Conservation (phyloP, 805 yeast genomes). For the Lipomyces orientalis region DNA sequence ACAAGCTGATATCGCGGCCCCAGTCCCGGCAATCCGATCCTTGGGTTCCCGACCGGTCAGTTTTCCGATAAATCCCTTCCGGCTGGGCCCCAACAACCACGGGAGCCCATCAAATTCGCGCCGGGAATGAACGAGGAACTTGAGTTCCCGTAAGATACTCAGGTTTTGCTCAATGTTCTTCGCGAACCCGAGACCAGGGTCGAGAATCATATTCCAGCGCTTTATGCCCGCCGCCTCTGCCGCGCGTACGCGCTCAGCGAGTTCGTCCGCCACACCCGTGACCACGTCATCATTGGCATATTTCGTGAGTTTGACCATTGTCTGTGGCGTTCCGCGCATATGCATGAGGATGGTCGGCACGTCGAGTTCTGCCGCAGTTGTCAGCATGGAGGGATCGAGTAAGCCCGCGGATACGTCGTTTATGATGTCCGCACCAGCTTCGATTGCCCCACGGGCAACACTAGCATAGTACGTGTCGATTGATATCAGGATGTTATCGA, state of each 20-base stretch:
- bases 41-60: slow-evolving; percentile 62
- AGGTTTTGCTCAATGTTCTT: slow-evolving; percentile 75
- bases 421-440: slow-evolving; percentile 85
- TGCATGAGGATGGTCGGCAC: slow-evolving; percentile 86
- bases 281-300: slow-evolving; percentile 55
- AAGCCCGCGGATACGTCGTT: slow-evolving; percentile 88
- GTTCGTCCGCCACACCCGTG: slow-evolving; percentile 68
- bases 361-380: slow-evolving; percentile 64
- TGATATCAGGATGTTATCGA: slow-evolving; percentile 62
- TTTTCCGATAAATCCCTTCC: slow-evolving; percentile 84
- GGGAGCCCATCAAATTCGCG: slow-evolving; percentile 40
- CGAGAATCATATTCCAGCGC: slow-evolving; percentile 90
- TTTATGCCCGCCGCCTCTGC: slow-evolving; percentile 70
- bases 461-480: slow-evolving; percentile 84
- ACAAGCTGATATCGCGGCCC: slow-evolving; percentile 74
- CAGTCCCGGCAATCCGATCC: slow-evolving; percentile 77
- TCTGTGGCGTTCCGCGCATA: slow-evolving; percentile 78
- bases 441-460: slow-evolving; percentile 73
- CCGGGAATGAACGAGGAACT: slow-evolving; percentile 35
- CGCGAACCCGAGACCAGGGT: slow-evolving; percentile 98
- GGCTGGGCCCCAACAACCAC: slow-evolving; percentile 81
- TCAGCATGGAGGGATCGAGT: slow-evolving; percentile 69
- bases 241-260: slow-evolving; percentile 57
- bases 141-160: slow-evolving; percentile 55
- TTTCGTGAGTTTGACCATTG: slow-evolving; percentile 66